Percentiles rank a stretch among this genome's conserved stretches.
phyloP scores from a whole-genome alignment of 2,329 filamentous ascomycete species.

The Didymosphaeria variabile region DNA sequence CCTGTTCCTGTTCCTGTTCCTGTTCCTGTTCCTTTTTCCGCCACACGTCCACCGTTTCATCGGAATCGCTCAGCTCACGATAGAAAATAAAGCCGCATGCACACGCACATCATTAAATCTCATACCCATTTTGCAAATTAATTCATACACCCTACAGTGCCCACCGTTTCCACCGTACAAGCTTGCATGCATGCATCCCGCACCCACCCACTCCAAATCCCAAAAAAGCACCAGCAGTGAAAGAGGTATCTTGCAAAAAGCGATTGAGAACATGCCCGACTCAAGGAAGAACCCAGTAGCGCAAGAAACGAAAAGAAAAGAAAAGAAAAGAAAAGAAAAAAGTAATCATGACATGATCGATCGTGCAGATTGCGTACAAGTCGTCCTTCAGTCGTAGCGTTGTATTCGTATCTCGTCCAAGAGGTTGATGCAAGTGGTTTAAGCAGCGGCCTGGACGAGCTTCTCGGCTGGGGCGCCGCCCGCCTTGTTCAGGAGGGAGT shows the following conservation, averaged over 20 bases:
- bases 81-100: too few species aligned
- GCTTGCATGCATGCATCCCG: neutral
- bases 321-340: slow-evolving; percentile 23
- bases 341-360: slow-evolving; percentile 18
- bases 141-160: neutral
- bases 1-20: too few species aligned
- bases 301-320: slow-evolving; percentile 25
- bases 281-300: slow-evolving; percentile 18
- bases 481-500: slow-evolving; percentile 68
- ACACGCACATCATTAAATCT: neutral
- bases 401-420: neutral
- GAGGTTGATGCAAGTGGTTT: slow-evolving; percentile 20
- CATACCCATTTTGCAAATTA: neutral
- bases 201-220: neutral
- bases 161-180: neutral
- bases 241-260: slow-evolving; percentile 50
- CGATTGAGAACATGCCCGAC: slow-evolving; percentile 30
- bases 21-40: too few species aligned
- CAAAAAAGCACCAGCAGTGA: slow-evolving; percentile 25
- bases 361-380: slow-evolving; percentile 20
- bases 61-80: too few species aligned
- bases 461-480: slow-evolving; percentile 46
- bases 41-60: too few species aligned
- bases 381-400: slow-evolving; percentile 13
- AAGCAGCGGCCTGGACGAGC: slow-evolving; percentile 51